Evolutionary conservation across 2,329 filamentous ascomycete genomes (phyloP).

Genomic region (Colletotrichum agaves): DNA sequence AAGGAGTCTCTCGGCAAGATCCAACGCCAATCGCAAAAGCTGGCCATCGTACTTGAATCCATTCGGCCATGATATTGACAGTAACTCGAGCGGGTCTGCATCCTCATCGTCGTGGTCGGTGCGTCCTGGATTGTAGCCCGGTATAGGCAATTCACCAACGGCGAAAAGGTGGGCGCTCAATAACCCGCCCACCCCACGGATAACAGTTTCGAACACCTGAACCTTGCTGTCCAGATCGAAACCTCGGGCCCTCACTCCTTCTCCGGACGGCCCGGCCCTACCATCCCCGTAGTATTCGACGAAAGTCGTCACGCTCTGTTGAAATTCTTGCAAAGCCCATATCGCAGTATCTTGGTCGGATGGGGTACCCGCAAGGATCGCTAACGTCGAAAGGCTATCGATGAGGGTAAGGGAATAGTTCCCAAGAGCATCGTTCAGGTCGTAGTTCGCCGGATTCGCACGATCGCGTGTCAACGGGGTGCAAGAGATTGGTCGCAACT

Average conservation of each 20-base stretch:
- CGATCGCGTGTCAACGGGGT: conserved; percentile 85
- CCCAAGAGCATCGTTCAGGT: conserved; percentile 93
- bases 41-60: conserved; percentile 90
- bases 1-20: conserved; percentile 84
- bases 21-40: conserved; percentile 86
- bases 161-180: conserved; percentile 95
- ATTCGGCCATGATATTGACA: conserved; percentile 72
- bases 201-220: conserved; percentile 98
- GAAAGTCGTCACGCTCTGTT: conserved; percentile 79
- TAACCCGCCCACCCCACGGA: conserved; percentile 89
- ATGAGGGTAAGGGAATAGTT: conserved; percentile 97
- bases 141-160: conserved; percentile 87
- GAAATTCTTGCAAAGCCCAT: conserved; percentile 78
- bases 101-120: conserved; percentile 42
- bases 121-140: conserved; percentile 72
- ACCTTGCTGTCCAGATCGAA: conserved; percentile 99
- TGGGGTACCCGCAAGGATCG: conserved; percentile 85
- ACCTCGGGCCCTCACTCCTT: conserved; percentile 78
- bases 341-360: conserved; percentile 64
- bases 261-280: conserved; percentile 71
- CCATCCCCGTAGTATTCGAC: conserved; percentile 91
- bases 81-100: conserved; percentile 56
- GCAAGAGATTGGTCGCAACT: conserved; percentile 89
- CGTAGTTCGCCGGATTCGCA: conserved; percentile 81
- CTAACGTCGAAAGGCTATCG: conserved; percentile 93